Evolutionary conservation across 2,329 filamentous ascomycete genomes (phyloP).

Genomic region (Lachnellula subtilissima): DNA sequence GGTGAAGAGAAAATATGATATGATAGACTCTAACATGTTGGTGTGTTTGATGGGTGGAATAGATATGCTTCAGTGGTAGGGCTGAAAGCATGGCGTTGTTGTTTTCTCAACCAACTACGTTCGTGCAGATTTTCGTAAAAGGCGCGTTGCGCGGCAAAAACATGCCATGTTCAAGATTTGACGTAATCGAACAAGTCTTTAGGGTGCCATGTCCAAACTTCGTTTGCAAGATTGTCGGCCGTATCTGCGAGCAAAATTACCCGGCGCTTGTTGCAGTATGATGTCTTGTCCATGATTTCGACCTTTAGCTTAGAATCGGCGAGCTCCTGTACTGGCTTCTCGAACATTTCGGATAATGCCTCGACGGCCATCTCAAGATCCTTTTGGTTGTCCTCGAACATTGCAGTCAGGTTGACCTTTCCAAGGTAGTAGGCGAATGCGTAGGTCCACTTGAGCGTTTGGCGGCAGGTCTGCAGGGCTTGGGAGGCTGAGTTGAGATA

Average conservation of each 20-base stretch:
- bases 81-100: not conserved
- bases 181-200: not conserved
- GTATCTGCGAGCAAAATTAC: conserved; percentile 89
- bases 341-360: conserved; percentile 97
- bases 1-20: not conserved
- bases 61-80: not conserved
- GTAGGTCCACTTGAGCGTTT: conserved; percentile 99
- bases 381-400: conserved; percentile 98
- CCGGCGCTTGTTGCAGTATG: conserved; percentile 90
- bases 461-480: conserved; percentile 91
- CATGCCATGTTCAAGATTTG: conserved; percentile 13
- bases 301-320: conserved; percentile 87
- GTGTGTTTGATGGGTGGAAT: not conserved
- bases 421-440: conserved; percentile 98
- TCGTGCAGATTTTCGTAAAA: not conserved
- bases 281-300: conserved; percentile 97
- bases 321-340: conserved; percentile 88
- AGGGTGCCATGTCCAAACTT: conserved; percentile 47
- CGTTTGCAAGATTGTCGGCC: conserved; percentile 82
- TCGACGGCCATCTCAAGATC: conserved; percentile 97
- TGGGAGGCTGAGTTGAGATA: conserved; percentile 92
- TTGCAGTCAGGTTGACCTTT: conserved; percentile 90
- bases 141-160: conserved; percentile 5
- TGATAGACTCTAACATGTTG: not conserved
- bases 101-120: conserved; percentile 1